Percentiles rank a stretch among this genome's conserved stretches.
phyloP scores from a whole-genome alignment of 768 basidiomycete species.

The Nevesoporus exiguus region DNA sequence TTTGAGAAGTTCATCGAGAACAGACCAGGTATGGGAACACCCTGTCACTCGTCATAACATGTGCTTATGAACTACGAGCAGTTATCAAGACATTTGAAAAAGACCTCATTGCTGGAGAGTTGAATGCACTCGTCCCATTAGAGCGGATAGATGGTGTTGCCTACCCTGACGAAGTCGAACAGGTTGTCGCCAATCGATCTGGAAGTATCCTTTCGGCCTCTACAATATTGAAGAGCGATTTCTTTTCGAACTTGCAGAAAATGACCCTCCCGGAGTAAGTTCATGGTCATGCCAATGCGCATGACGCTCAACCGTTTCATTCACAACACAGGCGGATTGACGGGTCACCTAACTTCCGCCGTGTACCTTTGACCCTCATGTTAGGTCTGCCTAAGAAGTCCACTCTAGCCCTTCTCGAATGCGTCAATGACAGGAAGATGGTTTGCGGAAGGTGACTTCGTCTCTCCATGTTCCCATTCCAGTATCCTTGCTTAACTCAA shows the following conservation, averaged over 20 bases:
- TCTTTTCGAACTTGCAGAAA: constrained; percentile 93
- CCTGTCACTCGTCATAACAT: background rate
- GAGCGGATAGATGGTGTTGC: constrained; percentile 74
- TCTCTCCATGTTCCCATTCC: background rate
- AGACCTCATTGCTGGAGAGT: constrained; percentile 75
- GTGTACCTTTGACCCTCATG: constrained; percentile 60
- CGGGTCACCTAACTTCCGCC: constrained; percentile 91
- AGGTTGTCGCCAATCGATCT: constrained; percentile 77
- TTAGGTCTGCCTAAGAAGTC: constrained; percentile 25
- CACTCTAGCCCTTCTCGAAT: constrained; percentile 34
- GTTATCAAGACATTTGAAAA: constrained; percentile 96
- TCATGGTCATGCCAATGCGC: background rate
- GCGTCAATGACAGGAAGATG: constrained; percentile 48
- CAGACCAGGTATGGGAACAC: constrained; percentile 61
- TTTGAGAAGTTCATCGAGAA: constrained; percentile 82
- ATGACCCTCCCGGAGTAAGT: constrained; percentile 91
- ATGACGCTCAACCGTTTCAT: constrained; percentile 3
- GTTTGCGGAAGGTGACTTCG: constrained; percentile 69
- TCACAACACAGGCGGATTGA: constrained; percentile 66
- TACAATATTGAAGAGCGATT: constrained; percentile 93
- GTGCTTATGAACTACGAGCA: constrained; percentile 24
- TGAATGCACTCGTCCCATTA: constrained; percentile 78
- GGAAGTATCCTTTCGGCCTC: constrained; percentile 87
- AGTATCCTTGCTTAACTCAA: constrained; percentile 21
- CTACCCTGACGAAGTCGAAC: constrained; percentile 86